Base-by-base conservation (phyloP, 352 stramenopile genomes). In the Lagenidium giganteum region DNA sequence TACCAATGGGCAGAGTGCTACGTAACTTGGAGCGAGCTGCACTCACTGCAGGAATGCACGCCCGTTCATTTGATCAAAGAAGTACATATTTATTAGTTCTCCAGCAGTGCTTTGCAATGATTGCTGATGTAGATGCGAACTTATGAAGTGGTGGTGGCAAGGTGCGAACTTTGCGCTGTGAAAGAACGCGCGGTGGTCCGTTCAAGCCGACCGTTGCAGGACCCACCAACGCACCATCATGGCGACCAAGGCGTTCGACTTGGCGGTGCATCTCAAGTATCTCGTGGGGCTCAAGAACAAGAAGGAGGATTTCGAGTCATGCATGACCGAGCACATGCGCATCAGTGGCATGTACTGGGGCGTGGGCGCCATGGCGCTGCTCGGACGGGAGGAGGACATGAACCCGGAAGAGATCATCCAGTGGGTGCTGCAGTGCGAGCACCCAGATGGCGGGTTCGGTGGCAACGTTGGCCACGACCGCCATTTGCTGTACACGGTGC, bases 311-410 rank as follows among this genome's bases (percentile, higher is more conserved):
- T 90, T 95, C 41, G 77, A 95, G 62, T 96, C 87, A 5, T 87
- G 87, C 53, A 89, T 98, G 49, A 98, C 91, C 32, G 94, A 98
- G 64, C 95, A 99, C 67, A 87, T 99, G 53, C 87, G 95, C 34
- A 87, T 99, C 74, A 98, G 87, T 44, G 97, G 96, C 38, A 93
- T 99, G 21, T 99, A 99, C 70, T 99, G 97, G 97, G 96, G 89
- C 18, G 76, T 99, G 28, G 93, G 92, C 5, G 87, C 95, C 33
- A 81, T 99, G 66, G 91, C 92, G 43, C 62, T 99, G 20, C 71
- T 99, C 8, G 73, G 91, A 36, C 64, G 70, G 25, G 84, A 96
- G 28, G 64, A 96, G 31, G 64, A 81, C n/a, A 92, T 96, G 53
- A 54, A 69, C 11, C 74, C 83, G 5, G 61, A 66, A 2, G 76